A percentile compares a stretch with the other conserved stretches of the same genome.
phyloP scores from a whole-genome alignment of 192 early-diverging fungal species.

The Obelidium mucronatum region DNA sequence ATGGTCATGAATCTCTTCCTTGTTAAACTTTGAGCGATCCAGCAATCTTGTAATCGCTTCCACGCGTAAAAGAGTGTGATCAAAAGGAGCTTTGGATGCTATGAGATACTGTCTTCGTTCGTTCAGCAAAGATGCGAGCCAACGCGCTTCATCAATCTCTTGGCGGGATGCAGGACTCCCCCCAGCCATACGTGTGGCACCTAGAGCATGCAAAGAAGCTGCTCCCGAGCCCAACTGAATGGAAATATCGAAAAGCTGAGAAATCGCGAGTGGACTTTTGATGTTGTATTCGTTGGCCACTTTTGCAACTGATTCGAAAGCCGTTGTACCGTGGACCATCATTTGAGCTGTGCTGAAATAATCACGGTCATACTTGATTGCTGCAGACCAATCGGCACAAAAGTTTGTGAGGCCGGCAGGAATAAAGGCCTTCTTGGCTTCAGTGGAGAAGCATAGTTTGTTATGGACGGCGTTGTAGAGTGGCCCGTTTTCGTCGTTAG shows the following conservation, averaged over 20 bases:
- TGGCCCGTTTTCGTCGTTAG: background rate
- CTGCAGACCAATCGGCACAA: slow-evolving; percentile 21
- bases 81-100: background rate
- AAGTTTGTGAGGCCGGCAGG: slow-evolving; percentile 12
- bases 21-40: background rate
- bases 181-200: background rate
- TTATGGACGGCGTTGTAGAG: background rate
- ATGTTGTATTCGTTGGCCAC: background rate
- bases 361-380: background rate
- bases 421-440: background rate
- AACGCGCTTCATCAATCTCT: background rate
- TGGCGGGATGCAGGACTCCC: background rate
- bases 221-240: slow-evolving; percentile 18
- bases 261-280: background rate
- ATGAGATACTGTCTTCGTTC: background rate
- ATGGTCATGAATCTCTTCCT: background rate
- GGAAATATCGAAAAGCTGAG: slow-evolving; percentile 15
- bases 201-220: background rate
- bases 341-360: slow-evolving; percentile 11
- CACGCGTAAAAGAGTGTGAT: background rate
- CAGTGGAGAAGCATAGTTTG: background rate
- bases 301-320: background rate
- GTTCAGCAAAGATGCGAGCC: background rate
- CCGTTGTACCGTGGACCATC: background rate
- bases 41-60: background rate